Conservation (phyloP, 1,284 basidiomycete species). For the Jaminaea rosea region DNA sequence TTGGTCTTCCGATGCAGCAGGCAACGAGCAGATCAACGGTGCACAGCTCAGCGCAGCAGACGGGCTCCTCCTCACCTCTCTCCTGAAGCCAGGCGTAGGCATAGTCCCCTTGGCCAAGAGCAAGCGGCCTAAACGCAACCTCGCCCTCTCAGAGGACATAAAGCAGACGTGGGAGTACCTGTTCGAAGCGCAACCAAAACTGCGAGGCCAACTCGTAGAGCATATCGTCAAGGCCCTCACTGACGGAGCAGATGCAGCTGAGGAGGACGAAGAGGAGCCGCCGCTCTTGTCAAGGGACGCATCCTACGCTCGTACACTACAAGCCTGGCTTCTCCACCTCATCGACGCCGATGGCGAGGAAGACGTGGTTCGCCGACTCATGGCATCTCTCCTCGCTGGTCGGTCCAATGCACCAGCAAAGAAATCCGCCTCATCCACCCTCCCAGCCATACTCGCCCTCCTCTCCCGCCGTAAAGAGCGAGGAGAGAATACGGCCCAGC, state of each 20-base stretch:
- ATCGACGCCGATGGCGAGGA: too few relatives aligned
- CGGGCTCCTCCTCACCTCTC: too few relatives aligned
- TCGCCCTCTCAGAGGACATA: neutral
- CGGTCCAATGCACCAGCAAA: too few relatives aligned
- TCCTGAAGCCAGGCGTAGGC: too few relatives aligned
- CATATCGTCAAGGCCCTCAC: neutral
- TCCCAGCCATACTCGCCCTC: too few relatives aligned
- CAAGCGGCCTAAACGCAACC: slow-evolving; percentile 12
- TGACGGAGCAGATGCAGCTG: neutral
- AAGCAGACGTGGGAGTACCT: neutral
- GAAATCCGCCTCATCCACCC: too few relatives aligned
- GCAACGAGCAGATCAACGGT: slow-evolving; percentile 13
- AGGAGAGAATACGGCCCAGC: neutral
- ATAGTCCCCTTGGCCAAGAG: slow-evolving; percentile 15
- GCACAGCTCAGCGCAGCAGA: slow-evolving; percentile 3
- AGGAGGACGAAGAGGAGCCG: neutral
- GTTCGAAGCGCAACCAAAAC: neutral
- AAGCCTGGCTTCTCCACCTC: too few relatives aligned
- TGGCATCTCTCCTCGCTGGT: too few relatives aligned
- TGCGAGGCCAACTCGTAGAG: neutral
- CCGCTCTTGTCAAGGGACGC: too few relatives aligned
- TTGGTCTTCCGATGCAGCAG: slow-evolving; percentile 4
- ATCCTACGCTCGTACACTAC: too few relatives aligned
- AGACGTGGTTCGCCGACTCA: too few relatives aligned
- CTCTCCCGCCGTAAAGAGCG: neutral